These are phyloP conservation scores for Cardamine chenopodiifolia DNA, from an alignment of 345 rosid genomes.

Conservation along the genomic window DNA sequence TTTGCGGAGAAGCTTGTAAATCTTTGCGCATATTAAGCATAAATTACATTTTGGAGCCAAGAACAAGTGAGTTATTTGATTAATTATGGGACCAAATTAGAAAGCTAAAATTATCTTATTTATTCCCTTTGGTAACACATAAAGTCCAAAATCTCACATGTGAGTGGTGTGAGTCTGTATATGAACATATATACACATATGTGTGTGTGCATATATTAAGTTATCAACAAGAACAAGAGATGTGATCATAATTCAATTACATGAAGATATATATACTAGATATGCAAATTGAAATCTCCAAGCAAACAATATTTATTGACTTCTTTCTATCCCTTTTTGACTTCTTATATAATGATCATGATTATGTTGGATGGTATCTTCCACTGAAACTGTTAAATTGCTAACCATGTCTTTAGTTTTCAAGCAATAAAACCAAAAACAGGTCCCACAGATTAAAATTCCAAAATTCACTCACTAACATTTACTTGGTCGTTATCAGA, in stretches of 20 bases:
- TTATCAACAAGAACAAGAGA: slow-evolving; percentile 1
- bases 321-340: slow-evolving; percentile 23
- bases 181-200: not conserved
- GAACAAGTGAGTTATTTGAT: slow-evolving; percentile 3
- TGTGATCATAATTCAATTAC: slow-evolving; percentile 28
- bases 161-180: slow-evolving; percentile 19
- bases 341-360: slow-evolving; percentile 37
- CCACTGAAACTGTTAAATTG: not conserved
- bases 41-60: slow-evolving; percentile 23
- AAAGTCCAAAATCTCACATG: slow-evolving; percentile 27
- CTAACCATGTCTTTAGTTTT: no score
- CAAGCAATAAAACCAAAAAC: not conserved
- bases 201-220: not conserved
- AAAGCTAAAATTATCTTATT: slow-evolving; percentile 9
- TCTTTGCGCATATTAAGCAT: slow-evolving; percentile 9
- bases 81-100: slow-evolving; percentile 23
- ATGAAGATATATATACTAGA: slow-evolving; percentile 4
- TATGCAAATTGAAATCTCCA: slow-evolving; percentile 1
- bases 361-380: slow-evolving; percentile 43
- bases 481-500: not conserved
- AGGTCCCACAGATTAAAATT: not conserved
- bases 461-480: not conserved
- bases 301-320: slow-evolving; percentile 1
- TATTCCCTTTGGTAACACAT: slow-evolving; percentile 36
- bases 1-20: slow-evolving; percentile 10